phyloP scores from a whole-genome alignment of 2,329 filamentous ascomycete genomes.

The Cladobotryum protrusum region DNA sequence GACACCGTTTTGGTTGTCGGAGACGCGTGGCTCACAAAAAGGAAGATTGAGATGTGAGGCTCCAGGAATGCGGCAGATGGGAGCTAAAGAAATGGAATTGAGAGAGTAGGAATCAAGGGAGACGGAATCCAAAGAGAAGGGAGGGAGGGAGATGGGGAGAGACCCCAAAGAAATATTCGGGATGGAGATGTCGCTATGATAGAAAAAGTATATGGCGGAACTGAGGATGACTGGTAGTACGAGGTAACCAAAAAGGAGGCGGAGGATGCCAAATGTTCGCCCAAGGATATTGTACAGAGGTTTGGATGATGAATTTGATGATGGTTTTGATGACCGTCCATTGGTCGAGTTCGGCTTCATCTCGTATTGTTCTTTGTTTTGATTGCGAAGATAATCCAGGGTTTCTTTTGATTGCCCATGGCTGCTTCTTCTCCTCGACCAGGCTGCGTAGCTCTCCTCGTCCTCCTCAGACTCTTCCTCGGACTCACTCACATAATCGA shows the following conservation, averaged over 20 bases:
- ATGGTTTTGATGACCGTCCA: conserved; percentile 1
- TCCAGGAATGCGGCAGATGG: conserved; percentile 65
- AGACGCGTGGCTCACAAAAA: conserved; percentile 47
- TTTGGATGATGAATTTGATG: conserved; percentile 12
- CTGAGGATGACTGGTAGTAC: conserved; percentile 59
- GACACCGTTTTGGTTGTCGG: conserved; percentile 18
- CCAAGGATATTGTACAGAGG: neutral
- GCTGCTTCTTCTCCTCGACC: neutral
- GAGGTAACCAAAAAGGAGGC: conserved; percentile 53
- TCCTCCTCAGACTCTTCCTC: neutral
- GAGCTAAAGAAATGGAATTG: conserved; percentile 51
- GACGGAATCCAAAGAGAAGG: conserved; percentile 60
- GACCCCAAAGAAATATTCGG: conserved; percentile 58
- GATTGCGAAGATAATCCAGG: neutral
- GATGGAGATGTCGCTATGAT: conserved; percentile 52
- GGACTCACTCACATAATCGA: neutral
- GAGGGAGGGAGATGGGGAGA: conserved; percentile 48
- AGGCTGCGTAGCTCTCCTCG: neutral
- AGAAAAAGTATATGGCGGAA: conserved; percentile 54
- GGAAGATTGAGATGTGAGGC: conserved; percentile 54
- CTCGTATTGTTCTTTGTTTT: neutral
- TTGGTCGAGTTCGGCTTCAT: neutral
- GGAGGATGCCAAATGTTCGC: conserved; percentile 44
- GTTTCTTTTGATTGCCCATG: neutral
- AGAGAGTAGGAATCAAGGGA: conserved; percentile 60